phyloP scores from a whole-genome alignment of 495 filamentous ascomycete species.

The Trichoderma parareesei region DNA sequence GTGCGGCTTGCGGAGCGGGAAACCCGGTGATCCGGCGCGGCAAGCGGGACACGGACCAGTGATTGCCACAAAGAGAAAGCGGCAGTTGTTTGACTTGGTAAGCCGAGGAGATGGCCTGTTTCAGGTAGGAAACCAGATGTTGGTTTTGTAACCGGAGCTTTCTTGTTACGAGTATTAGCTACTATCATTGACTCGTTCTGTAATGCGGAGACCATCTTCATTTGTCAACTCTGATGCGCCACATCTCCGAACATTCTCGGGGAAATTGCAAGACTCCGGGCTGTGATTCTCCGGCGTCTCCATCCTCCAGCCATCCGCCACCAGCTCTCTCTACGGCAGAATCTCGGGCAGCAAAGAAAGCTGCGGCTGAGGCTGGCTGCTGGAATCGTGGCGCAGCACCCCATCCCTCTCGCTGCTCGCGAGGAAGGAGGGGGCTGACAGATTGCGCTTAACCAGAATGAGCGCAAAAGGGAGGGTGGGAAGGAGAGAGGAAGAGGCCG shows the following conservation, averaged over 20 bases:
- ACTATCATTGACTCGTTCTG: too few relatives aligned
- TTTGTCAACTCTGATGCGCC: not conserved
- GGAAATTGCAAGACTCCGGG: not conserved
- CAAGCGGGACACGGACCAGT: not conserved
- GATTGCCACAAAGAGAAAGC: not conserved
- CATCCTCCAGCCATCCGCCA: not conserved
- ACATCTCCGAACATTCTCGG: not conserved
- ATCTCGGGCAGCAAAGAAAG: not conserved
- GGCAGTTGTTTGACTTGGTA: too few relatives aligned
- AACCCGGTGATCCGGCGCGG: constrained; percentile 1
- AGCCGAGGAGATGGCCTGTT: too few relatives aligned
- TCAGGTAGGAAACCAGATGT: too few relatives aligned
- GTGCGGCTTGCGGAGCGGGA: not conserved
- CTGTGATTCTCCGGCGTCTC: not conserved
- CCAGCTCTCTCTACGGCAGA: not conserved
- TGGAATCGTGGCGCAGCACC: not conserved
- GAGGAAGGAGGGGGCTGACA: not conserved
- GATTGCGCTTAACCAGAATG: not conserved
- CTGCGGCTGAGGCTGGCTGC: not conserved
- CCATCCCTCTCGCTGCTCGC: not conserved
- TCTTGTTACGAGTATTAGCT: too few relatives aligned
- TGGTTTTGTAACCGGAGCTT: too few relatives aligned
- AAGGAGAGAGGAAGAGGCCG: not conserved
- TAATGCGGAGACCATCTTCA: not conserved
- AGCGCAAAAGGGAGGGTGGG: not conserved